phyloP scores from a whole-genome alignment of 2,329 filamentous ascomycete species.

The Scytalidium sp. region DNA sequence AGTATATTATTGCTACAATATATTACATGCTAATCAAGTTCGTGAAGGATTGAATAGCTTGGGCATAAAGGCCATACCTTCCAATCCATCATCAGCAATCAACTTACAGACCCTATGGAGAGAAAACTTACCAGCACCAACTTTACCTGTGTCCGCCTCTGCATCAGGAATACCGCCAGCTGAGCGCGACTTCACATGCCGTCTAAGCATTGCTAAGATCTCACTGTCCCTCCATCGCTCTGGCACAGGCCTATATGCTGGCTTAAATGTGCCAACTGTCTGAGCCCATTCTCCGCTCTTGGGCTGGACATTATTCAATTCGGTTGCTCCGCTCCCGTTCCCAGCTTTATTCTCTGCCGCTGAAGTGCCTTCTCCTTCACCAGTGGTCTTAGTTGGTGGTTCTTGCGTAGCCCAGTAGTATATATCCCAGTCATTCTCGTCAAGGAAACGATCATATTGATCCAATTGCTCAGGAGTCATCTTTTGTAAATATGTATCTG shows the following conservation, averaged over 20 bases:
- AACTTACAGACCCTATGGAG: background rate
- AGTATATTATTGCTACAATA: background rate
- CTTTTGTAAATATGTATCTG: conserved; percentile 68
- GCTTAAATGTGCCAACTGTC: conserved; percentile 91
- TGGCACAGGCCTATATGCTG: conserved; percentile 88
- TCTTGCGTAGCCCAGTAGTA: conserved; percentile 99
- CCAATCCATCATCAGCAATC: conserved; percentile 6
- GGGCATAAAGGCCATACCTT: conserved; percentile 33
- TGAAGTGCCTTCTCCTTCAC: conserved; percentile 49
- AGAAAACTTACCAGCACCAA: conserved; percentile 22
- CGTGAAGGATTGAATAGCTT: background rate
- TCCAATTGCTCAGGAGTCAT: conserved; percentile 74
- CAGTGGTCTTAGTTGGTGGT: conserved; percentile 54
- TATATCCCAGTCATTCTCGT: conserved; percentile 99
- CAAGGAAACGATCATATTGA: conserved; percentile 89
- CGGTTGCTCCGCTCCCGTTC: conserved; percentile 22
- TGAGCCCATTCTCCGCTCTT: conserved; percentile 87
- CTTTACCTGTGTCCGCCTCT: conserved; percentile 14
- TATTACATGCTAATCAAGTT: background rate
- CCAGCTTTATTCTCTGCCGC: conserved; percentile 19
- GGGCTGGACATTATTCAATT: conserved; percentile 30
- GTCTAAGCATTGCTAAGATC: conserved; percentile 71
- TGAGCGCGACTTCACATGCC: conserved; percentile 73
- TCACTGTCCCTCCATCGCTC: conserved; percentile 80
- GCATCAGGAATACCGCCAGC: conserved; percentile 47